A percentile compares a stretch with the other conserved stretches of the same genome.
Conservation (phyloP, 768 basidiomycete genomes). For the Chalciporus piperatus region DNA sequence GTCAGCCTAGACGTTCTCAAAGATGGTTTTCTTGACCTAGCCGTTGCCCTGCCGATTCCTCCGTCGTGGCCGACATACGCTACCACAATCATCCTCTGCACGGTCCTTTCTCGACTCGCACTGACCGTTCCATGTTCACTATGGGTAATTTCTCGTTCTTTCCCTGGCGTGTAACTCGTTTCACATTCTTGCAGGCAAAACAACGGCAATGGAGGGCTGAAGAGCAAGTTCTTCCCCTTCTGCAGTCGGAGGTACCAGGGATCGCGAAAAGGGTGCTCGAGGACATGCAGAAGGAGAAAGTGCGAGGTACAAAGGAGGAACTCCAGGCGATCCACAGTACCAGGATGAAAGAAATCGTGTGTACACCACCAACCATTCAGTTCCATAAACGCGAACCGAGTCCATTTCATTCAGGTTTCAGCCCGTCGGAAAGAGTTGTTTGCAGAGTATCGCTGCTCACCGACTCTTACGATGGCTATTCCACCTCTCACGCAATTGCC, state of each 20-base stretch:
- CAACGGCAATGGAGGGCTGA: constrained; percentile 58
- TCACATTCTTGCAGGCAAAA: constrained; percentile 47
- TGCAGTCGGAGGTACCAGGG: constrained; percentile 46
- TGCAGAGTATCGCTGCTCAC: constrained; percentile 53
- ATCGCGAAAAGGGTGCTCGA: constrained; percentile 34
- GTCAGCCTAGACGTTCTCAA: constrained; percentile 36
- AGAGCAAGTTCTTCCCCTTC: constrained; percentile 56
- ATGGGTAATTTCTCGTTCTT: constrained; percentile 51
- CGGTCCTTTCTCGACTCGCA: constrained; percentile 56
- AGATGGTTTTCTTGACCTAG: constrained; percentile 74
- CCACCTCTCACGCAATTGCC: constrained; percentile 70
- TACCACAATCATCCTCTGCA: constrained; percentile 68
- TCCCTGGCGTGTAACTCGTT: constrained; percentile 3
- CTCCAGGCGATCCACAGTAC: constrained; percentile 47
- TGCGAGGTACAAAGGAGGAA: constrained; percentile 52
- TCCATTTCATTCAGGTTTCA: constrained; percentile 41
- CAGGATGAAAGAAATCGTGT: constrained; percentile 48
- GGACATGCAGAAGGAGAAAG: constrained; percentile 55
- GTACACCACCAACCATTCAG: background rate
- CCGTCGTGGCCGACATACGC: constrained; percentile 68
- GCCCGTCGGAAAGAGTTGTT: constrained; percentile 58
- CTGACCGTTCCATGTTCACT: constrained; percentile 66
- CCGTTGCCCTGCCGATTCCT: constrained; percentile 71
- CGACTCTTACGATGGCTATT: constrained; percentile 53
- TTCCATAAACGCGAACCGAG: constrained; percentile 1